Percentiles rank a stretch among this genome's conserved stretches.
Conservation (phyloP, 192 early-diverging fungal species). For the Backusella mclennaniae region DNA sequence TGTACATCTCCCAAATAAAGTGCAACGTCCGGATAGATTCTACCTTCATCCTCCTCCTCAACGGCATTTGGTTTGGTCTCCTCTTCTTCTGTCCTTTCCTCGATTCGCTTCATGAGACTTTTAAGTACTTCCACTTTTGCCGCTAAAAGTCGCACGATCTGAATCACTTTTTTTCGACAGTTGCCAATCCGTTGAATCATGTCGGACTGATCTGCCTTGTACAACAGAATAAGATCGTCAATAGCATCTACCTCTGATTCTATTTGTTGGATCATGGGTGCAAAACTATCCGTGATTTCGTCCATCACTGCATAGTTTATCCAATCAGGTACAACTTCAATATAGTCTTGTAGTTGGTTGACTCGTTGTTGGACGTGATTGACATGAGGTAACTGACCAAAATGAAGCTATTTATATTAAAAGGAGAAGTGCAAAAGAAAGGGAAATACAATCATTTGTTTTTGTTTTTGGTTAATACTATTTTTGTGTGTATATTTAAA, state of each 20-base stretch:
- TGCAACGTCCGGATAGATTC: constrained; percentile 53
- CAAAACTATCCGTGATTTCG: constrained; percentile 76
- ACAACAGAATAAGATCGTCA: constrained; percentile 72
- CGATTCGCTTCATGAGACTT: constrained; percentile 60
- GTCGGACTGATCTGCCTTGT: constrained; percentile 47
- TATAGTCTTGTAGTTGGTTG: constrained; percentile 48
- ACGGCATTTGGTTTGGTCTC: background rate
- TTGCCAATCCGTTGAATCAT: constrained; percentile 73
- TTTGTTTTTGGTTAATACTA: constrained; percentile 18
- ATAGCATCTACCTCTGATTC: constrained; percentile 76
- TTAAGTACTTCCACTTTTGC: constrained; percentile 72
- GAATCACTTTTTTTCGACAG: constrained; percentile 71
- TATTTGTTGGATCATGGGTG: constrained; percentile 61
- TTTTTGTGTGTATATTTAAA: background rate
- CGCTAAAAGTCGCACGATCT: constrained; percentile 60
- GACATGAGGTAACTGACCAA: constrained; percentile 48
- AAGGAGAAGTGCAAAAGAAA: background rate
- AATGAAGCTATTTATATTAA: constrained; percentile 53
- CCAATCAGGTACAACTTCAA: constrained; percentile 56
- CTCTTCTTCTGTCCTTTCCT: constrained; percentile 26
- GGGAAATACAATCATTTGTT: constrained; percentile 36
- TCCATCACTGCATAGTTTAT: constrained; percentile 79
- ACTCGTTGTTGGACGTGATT: constrained; percentile 62
- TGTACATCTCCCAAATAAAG: constrained; percentile 83
- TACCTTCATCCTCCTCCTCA: background rate